Conservation (phyloP, 2,329 filamentous ascomycete species). For the Cercospora janseana region DNA sequence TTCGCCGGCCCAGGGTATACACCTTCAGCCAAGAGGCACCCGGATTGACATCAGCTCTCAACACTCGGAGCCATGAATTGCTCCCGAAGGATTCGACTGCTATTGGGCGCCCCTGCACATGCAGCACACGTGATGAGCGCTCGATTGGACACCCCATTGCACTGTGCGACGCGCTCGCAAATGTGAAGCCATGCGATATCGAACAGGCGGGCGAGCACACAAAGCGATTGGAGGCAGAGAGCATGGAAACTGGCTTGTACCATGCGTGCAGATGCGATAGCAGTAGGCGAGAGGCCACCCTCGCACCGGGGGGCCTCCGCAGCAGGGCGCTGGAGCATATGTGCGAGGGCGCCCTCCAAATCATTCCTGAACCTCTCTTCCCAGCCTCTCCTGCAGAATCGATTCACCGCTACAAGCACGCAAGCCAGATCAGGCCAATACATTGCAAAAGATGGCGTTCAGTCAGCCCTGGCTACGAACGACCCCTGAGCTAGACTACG, state of each 20-base stretch:
- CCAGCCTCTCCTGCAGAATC: not conserved
- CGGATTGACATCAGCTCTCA: too few relatives aligned
- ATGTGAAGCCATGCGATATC: not conserved
- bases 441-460: not conserved
- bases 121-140: not conserved
- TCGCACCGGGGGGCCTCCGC: not conserved
- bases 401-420: not conserved
- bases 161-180: not conserved
- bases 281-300: not conserved
- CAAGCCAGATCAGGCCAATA: too few relatives aligned
- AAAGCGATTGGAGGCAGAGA: not conserved
- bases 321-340: conserved; percentile 1
- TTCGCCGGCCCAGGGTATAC: too few relatives aligned
- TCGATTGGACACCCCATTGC: not conserved
- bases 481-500: conserved; percentile 2
- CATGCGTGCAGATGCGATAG: not conserved
- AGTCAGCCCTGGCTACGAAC: not conserved
- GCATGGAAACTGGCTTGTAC: not conserved
- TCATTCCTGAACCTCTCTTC: not conserved
- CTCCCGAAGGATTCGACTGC: not conserved
- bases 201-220: not conserved
- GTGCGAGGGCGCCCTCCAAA: not conserved
- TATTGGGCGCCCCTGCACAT: not conserved
- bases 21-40: too few relatives aligned
- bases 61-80: not conserved